These are phyloP conservation scores for Hymenochaete sp. DNA, from an alignment of 1,284 basidiomycete species.

Conservation along the genomic window DNA sequence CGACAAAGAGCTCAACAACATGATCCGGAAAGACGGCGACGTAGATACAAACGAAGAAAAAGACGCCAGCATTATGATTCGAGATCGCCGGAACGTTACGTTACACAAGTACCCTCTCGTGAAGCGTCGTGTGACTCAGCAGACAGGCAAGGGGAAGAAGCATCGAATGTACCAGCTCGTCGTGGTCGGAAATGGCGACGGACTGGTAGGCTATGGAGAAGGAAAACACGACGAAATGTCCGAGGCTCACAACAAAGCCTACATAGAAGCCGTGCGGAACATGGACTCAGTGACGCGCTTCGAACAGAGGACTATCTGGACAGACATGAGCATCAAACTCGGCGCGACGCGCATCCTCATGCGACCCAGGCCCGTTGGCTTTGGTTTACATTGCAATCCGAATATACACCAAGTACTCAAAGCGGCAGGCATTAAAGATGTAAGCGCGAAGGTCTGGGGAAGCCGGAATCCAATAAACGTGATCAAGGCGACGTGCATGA, in stretches of 20 bases:
- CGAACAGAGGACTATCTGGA: constrained; percentile 87
- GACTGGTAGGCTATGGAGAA: constrained; percentile 85
- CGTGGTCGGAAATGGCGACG: constrained; percentile 81
- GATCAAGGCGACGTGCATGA: constrained; percentile 49
- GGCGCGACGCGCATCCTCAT: constrained; percentile 80
- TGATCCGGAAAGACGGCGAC: constrained; percentile 16
- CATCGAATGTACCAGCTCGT: constrained; percentile 59
- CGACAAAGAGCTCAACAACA: constrained; percentile 18
- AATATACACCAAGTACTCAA: constrained; percentile 83
- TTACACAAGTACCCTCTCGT: constrained; percentile 54
- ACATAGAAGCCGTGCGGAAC: constrained; percentile 68
- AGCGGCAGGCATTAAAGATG: constrained; percentile 90
- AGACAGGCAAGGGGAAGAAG: constrained; percentile 83
- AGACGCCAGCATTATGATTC: constrained; percentile 19
- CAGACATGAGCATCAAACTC: constrained; percentile 77
- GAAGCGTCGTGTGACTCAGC: constrained; percentile 59
- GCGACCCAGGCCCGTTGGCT: constrained; percentile 86
- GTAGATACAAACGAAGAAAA: constrained; percentile 17
- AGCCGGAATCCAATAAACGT: constrained; percentile 73
- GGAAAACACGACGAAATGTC: constrained; percentile 65
- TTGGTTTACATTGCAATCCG: constrained; percentile 87
- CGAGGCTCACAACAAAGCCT: constrained; percentile 58
- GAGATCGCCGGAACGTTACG: constrained; percentile 20
- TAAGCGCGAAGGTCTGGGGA: constrained; percentile 90
- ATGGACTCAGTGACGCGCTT: constrained; percentile 89